Evolutionary conservation across 805 yeast genomes (phyloP), one percentile per base, ranked within the genome.

Genomic region (Candida ponderosae): DNA sequence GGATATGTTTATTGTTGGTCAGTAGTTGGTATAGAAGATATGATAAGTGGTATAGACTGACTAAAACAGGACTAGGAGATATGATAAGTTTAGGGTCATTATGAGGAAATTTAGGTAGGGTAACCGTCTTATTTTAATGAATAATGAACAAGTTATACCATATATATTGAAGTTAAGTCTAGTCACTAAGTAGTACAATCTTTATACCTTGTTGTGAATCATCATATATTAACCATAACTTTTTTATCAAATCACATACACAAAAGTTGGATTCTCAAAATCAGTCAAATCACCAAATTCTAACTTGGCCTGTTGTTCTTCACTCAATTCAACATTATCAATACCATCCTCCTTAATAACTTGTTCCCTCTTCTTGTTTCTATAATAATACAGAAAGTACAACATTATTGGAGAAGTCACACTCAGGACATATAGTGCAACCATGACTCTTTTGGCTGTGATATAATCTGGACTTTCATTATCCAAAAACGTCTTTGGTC

Each of bases 401-500:
- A 31, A 20, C 11, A 20, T 8, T n/a, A 21, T n/a, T 20, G 33
- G 15, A 35, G 47, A 16, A 29, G 37, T 9, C 41, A 59, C 38
- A 27, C 63, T 45, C 13, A 59, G 35, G 32, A 49, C 40, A 37
- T 47, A 48, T 37, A 63, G 58, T n/a, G 50, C 66, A 33, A 63
- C 67, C 48, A 70, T 65, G 31, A 66, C 56, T 30, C 54, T 59
- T 40, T 60, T 62, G 15, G 69, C 76, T 27, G 63, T 59, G 8
- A 52, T 50, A 45, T 68, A 71, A 6, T 42, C 40, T n/a, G 75
- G 75, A 5, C 71, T 70, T 46, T 73, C 69, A 4, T 35, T 37
- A 1, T 52, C 56, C 31, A 56, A 49, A 45, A 72, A 72, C 3
- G 74, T 59, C 41, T 70, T 76, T 3, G 80, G 78, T 5, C 81